phyloP scores from a whole-genome alignment of 495 filamentous ascomycete species.

The Penicillium crystallinum region DNA sequence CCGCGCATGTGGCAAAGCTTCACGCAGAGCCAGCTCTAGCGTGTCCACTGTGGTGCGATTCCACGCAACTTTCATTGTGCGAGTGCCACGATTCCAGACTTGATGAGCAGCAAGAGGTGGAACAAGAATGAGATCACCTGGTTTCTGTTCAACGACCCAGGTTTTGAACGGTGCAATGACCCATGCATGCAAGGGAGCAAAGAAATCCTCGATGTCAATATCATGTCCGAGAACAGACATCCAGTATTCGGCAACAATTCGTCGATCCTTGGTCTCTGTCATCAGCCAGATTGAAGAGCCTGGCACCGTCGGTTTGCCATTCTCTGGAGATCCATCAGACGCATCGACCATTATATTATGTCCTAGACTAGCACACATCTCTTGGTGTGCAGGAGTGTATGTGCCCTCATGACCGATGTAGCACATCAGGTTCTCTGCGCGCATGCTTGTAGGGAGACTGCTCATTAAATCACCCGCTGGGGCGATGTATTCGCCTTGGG shows the following conservation, averaged over 20 bases:
- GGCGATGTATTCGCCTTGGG: slow-evolving; percentile 35
- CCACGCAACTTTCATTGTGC: slow-evolving; percentile 97
- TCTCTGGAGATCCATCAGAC: slow-evolving; percentile 52
- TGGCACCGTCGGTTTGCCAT: slow-evolving; percentile 62
- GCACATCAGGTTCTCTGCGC: slow-evolving; percentile 95
- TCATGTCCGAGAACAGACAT: slow-evolving; percentile 86
- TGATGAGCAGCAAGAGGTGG: slow-evolving; percentile 97
- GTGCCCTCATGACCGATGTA: slow-evolving; percentile 98
- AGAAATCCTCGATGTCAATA: slow-evolving; percentile 92
- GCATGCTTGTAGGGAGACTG: slow-evolving; percentile 75
- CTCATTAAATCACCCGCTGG: slow-evolving; percentile 89
- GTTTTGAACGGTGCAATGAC: slow-evolving; percentile 86
- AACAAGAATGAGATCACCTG: slow-evolving; percentile 92
- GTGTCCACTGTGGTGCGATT: slow-evolving; percentile 95
- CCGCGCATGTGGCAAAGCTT: slow-evolving; percentile 79
- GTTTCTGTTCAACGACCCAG: slow-evolving; percentile 84
- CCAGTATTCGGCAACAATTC: slow-evolving; percentile 86
- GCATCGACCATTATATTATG: slow-evolving; percentile 98
- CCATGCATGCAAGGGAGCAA: slow-evolving; percentile 91
- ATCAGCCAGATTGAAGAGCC: slow-evolving; percentile 98
- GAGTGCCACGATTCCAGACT: slow-evolving; percentile 94
- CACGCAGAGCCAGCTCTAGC: slow-evolving; percentile 73
- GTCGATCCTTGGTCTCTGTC: slow-evolving; percentile 87
- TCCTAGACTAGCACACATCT: slow-evolving; percentile 94
- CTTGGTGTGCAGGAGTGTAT: slow-evolving; percentile 90